Evolutionary conservation across 2,329 filamentous ascomycete genomes (phyloP), one percentile per base, ranked within the genome.

Genomic region (Colletotrichum tabaci): DNA sequence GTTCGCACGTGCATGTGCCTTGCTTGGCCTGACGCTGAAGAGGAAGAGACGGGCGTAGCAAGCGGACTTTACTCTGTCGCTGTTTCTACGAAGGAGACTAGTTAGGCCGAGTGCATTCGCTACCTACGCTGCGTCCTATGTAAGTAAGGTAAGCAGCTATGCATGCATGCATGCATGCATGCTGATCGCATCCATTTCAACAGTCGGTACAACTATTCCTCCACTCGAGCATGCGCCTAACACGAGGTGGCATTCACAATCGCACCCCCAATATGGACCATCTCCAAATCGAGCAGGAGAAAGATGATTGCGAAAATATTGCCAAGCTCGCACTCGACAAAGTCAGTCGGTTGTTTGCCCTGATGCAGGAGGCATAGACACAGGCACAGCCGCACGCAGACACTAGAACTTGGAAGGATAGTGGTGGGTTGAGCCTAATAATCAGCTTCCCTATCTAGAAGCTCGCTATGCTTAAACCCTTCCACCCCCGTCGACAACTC

Each of bases 251-350:
- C 57, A 49, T 57, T 57, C 15, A 26, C 49, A 67, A 38, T 23
- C 38, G 30, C 30, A 35, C 8, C 30, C 8, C 30, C 30, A 35
- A 35, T 2, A 35, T 35, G 30, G 30, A 35, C 30, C n/a, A 62
- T 61, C 64, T 55, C 15, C 42, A 13, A 50, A 67, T 53, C n/a
- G 38, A 67, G 68, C 57, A 71, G 57, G 64, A 52, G 64, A 12
- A 10, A 35, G 30, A 52, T 15, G 30, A 46, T n/a, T 30, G 21
- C 50, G 23, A 40, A 26, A 71, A 40, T 52, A 13, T 9, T 52
- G 57, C 68, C 57, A 67, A 67, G 57, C 1, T 10, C 13, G 8
- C 18, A 49, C 30, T 30, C n/a, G 10, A 40, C 35, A 35, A 46
- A 16, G 35, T 53, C 30, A 16, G 57, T 61, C 67, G 42, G 63